phyloP scores from a whole-genome alignment of 2,329 filamentous ascomycete genomes.

The Aaosphaeria pasadenensis region DNA sequence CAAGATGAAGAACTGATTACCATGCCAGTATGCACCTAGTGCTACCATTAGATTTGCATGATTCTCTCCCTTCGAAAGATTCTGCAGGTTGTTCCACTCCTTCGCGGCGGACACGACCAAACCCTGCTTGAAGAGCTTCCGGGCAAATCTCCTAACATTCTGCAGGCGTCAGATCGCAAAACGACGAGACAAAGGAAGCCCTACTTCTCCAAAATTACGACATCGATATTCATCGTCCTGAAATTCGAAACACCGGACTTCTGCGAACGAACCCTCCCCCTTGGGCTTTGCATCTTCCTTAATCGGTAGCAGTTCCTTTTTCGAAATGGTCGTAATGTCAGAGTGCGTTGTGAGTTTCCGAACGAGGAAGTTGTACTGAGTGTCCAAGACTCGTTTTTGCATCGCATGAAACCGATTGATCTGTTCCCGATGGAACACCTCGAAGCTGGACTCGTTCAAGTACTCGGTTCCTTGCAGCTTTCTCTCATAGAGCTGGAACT shows the following conservation, averaged over 20 bases:
- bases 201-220: slow-evolving; percentile 8
- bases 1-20: slow-evolving; percentile 8
- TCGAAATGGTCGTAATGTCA: slow-evolving; percentile 3
- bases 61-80: slow-evolving; percentile 7
- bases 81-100: slow-evolving; percentile 10
- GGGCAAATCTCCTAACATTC: slow-evolving; percentile 9
- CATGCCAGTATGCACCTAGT: slow-evolving; percentile 10
- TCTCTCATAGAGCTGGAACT: slow-evolving; percentile 5
- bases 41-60: slow-evolving; percentile 9
- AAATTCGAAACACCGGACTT: slow-evolving; percentile 10
- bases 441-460: slow-evolving; percentile 3
- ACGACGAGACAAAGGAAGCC: background rate
- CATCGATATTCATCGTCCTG: slow-evolving; percentile 9
- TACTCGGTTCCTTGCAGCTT: slow-evolving; percentile 8
- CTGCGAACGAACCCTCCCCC: slow-evolving; percentile 5
- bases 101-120: slow-evolving; percentile 4
- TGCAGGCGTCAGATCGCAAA: slow-evolving; percentile 2
- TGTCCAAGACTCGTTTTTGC: slow-evolving; percentile 2
- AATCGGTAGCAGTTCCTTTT: slow-evolving; percentile 6
- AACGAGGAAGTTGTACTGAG: slow-evolving; percentile 8
- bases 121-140: slow-evolving; percentile 9
- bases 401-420: slow-evolving; percentile 1
- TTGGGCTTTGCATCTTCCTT: slow-evolving; percentile 6
- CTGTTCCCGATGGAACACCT: slow-evolving; percentile 1
- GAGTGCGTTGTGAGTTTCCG: slow-evolving; percentile 3